Evolutionary conservation across 768 basidiomycete species (phyloP).

Genomic region (Tubosaeta sp.): DNA sequence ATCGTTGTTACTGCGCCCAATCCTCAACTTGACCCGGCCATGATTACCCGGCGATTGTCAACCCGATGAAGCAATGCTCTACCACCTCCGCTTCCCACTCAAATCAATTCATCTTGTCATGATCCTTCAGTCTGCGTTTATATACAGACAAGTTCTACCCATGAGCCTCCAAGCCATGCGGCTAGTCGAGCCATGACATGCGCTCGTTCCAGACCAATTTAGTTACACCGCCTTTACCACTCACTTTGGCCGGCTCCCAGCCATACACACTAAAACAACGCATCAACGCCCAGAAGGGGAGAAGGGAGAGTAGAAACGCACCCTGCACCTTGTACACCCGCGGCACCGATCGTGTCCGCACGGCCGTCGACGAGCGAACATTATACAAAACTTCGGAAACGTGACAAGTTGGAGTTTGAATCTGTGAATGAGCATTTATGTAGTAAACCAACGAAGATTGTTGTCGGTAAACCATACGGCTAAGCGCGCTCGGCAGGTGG

Average conservation of each 20-base stretch:
- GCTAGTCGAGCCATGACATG: conserved; percentile 47
- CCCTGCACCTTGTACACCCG: conserved; percentile 77
- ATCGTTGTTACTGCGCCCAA: too few species aligned
- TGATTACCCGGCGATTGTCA: too few species aligned
- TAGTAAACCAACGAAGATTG: too few species aligned
- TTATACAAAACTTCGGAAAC: too few species aligned
- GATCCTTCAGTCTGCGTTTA: conserved; percentile 24
- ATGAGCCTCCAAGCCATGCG: neutral
- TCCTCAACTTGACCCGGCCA: too few species aligned
- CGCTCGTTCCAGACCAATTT: conserved; percentile 45
- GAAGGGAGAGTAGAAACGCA: conserved; percentile 31
- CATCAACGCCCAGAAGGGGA: neutral
- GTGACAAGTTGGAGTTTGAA: too few species aligned
- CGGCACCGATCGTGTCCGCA: conserved; percentile 59
- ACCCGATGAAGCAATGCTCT: too few species aligned
- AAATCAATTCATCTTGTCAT: conserved; percentile 23
- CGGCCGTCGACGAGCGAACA: conserved; percentile 55
- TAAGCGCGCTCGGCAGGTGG: too few species aligned
- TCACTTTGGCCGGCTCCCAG: conserved; percentile 4
- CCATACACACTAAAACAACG: conserved; percentile 16
- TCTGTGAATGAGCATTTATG: too few species aligned
- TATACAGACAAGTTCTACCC: conserved; percentile 24
- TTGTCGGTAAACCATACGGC: too few species aligned
- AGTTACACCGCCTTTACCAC: conserved; percentile 23
- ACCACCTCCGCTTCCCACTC: neutral